Conservation (phyloP, 2,329 filamentous ascomycete species). For the Fusarium mexicanum region DNA sequence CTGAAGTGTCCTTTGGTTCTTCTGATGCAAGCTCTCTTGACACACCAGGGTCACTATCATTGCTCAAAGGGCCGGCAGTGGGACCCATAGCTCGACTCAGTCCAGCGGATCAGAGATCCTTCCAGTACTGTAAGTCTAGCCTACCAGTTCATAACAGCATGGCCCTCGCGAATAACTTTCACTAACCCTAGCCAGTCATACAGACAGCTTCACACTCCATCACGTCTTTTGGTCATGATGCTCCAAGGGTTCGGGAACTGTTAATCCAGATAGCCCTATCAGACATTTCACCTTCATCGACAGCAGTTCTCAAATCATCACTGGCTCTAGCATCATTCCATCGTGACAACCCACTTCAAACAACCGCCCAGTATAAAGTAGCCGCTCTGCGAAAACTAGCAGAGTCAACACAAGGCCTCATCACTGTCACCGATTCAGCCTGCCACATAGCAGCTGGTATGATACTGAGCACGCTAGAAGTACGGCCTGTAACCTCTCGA, state of each 20-base stretch:
- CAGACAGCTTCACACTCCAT: slow-evolving; percentile 26
- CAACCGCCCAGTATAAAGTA: not conserved
- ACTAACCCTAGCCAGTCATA: slow-evolving; percentile 15
- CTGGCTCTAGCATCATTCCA: slow-evolving; percentile 31
- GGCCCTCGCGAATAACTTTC: fast-evolving
- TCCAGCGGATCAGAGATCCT: not conserved
- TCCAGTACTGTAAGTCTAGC: slow-evolving; percentile 30
- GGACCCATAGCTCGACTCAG: slow-evolving; percentile 32
- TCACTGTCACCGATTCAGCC: not conserved
- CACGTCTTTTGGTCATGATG: slow-evolving; percentile 22
- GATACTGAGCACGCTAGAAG: slow-evolving; percentile 29
- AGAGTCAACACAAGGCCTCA: not conserved
- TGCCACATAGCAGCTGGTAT: slow-evolving; percentile 38
- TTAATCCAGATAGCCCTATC: slow-evolving; percentile 33
- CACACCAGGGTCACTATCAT: fast-evolving
- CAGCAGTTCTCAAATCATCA: slow-evolving; percentile 19
- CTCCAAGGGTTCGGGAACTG: not conserved
- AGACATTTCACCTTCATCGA: not conserved
- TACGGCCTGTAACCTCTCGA: not conserved
- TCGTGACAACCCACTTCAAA: not conserved
- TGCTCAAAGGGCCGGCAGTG: not conserved
- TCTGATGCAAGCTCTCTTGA: fast-evolving
- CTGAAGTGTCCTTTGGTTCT: fast-evolving
- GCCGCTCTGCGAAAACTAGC: slow-evolving; percentile 21
- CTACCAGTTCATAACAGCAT: fast-evolving